Base-by-base conservation (phyloP, 176 grass and related monocot genomes). In the Carex parvula region DNA sequence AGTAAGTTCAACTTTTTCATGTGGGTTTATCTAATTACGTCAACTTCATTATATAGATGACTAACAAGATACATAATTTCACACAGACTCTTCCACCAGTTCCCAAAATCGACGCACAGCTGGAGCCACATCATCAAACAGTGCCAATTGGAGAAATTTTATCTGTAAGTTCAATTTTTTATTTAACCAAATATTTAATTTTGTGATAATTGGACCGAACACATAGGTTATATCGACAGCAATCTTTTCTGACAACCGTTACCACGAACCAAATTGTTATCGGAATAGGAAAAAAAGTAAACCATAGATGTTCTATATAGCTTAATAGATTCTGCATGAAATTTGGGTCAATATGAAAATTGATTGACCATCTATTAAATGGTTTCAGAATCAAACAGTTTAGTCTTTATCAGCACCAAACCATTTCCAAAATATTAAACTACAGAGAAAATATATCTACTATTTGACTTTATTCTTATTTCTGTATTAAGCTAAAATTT, bases 51-150 rank as follows among this genome's bases (percentile, higher is more conserved):
- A 75, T 26, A 16, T 3, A 59, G 15, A 17, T 59, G 20, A 79
- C 12, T 35, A 35, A 35, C 30, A 35, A 13, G 22, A 20, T 79
- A 17, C 24, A 33, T 79, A 37, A 85, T 80, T 73, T 69, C 35
- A 66, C 61, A 46, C 92, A 98, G 92, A 53, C 79, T 65, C 92
- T 94, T 87, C 87, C 90, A 74, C 86, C 86, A 70, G 91, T 98
- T 77, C 90, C 95, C 52, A 93, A 94, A 80, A 90, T 98, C 82
- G 87, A 91, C 68, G 85, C 85, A 59, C 82, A 88, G 14, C 73
- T 94, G 86, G 91, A 94, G 68, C 86, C 82, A 80, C 90, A 94
- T 83, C 95, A 98, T 85, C 86, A 89, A 81, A 85, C 89, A 70
- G 88, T 94, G 29, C 92, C 90, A 60, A 88, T 98, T 53, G 95